Evolutionary conservation across 148 eudicot species (phyloP).

Genomic region (Nepenthes mirabilis): DNA sequence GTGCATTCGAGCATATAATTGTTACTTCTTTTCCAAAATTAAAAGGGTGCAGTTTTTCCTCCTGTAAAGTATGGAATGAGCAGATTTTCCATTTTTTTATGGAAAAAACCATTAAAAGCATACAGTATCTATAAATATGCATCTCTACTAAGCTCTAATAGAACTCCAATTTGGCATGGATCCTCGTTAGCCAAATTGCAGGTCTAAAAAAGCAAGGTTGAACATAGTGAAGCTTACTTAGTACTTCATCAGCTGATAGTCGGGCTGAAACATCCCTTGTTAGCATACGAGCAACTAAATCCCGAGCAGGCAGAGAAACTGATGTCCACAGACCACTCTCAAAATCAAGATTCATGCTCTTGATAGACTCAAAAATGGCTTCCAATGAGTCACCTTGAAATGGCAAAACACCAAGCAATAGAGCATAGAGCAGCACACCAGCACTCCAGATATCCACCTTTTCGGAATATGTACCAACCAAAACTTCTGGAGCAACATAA

Average conservation of each 20-base stretch:
- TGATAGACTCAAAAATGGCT: conserved; percentile 39
- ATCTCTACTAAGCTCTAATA: neutral
- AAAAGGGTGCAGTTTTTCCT: no score
- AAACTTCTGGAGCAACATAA: conserved; percentile 50
- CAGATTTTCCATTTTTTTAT: no score
- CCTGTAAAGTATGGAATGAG: no score
- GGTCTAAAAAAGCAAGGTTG: neutral
- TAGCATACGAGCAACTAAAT: conserved; percentile 40
- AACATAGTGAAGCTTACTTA: conserved; percentile 22
- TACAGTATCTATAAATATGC: no score
- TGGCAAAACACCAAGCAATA: conserved; percentile 33
- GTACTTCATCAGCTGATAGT: conserved; percentile 32
- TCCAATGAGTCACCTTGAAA: conserved; percentile 37
- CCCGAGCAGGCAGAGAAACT: conserved; percentile 38
- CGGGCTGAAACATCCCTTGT: conserved; percentile 36
- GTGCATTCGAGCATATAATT: no score
- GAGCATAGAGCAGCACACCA: conserved; percentile 42
- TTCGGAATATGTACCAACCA: conserved; percentile 35
- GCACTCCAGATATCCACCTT: conserved; percentile 59
- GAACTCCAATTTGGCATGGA: neutral
- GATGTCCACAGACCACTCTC: conserved; percentile 23
- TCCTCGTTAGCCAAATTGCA: neutral
- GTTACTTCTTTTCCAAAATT: no score
- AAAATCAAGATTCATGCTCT: conserved; percentile 31
- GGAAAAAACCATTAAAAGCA: no score